Evolutionary conservation across 495 filamentous ascomycete genomes (phyloP).

Genomic region (Lasiosphaeria ovina): DNA sequence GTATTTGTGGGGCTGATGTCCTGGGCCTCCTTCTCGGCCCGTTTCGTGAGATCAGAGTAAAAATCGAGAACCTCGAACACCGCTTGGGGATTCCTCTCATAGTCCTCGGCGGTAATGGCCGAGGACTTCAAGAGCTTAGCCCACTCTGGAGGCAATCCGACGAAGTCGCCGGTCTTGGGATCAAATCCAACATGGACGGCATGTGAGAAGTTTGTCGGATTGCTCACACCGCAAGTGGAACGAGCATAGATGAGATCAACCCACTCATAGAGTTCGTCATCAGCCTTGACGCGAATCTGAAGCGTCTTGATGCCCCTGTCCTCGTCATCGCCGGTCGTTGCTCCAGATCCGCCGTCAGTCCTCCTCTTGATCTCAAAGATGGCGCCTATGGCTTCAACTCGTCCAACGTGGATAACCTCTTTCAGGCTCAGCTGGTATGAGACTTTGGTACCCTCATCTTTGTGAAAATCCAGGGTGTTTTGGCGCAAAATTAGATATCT

Average conservation of each 20-base stretch:
- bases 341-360: slow-evolving; percentile 55
- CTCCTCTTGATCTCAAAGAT: slow-evolving; percentile 89
- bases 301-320: slow-evolving; percentile 78
- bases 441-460: slow-evolving; percentile 80
- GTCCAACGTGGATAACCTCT: slow-evolving; percentile 78
- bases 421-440: slow-evolving; percentile 75
- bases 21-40: slow-evolving; percentile 73
- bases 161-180: slow-evolving; percentile 86
- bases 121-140: slow-evolving; percentile 91
- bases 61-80: slow-evolving; percentile 97
- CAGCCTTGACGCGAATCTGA: slow-evolving; percentile 85
- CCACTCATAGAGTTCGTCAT: slow-evolving; percentile 97
- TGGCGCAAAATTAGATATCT: slow-evolving; percentile 86
- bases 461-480: slow-evolving; percentile 85
- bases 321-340: slow-evolving; percentile 54
- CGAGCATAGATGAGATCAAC: slow-evolving; percentile 95
- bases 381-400: slow-evolving; percentile 79
- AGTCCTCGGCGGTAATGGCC: slow-evolving; percentile 96
- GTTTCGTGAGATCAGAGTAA: slow-evolving; percentile 91
- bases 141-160: slow-evolving; percentile 93
- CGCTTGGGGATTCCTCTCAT: slow-evolving; percentile 95
- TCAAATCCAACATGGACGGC: slow-evolving; percentile 98
- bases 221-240: slow-evolving; percentile 97
- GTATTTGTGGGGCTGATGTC: slow-evolving; percentile 72
- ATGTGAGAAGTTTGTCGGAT: slow-evolving; percentile 95